A percentile compares a stretch with the other conserved stretches of the same genome.
These are phyloP conservation scores for Phyllosticta citribraziliensis DNA, from an alignment of 2,329 filamentous ascomycete species.

Conservation along the genomic window DNA sequence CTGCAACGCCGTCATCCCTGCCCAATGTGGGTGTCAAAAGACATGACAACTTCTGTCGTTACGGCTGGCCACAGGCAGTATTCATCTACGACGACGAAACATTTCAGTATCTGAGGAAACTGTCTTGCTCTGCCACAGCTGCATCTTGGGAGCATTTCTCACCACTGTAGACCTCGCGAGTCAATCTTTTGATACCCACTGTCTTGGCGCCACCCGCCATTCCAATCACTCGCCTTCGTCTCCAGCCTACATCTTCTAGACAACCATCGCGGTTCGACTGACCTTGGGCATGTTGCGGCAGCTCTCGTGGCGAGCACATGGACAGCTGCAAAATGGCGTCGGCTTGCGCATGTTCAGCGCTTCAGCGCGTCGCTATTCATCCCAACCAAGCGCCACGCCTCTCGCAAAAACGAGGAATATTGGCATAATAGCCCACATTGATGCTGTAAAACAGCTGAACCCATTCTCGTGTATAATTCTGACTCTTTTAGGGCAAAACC, in stretches of 20 bases:
- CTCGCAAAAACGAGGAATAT: constrained; percentile 65
- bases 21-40: background rate
- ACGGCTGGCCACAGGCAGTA: no score
- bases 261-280: background rate
- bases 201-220: background rate
- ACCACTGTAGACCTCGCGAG: no score
- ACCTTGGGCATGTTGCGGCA: background rate
- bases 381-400: constrained; percentile 13
- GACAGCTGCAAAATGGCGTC: constrained; percentile 2
- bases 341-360: background rate
- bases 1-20: background rate
- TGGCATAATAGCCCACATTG: constrained; percentile 96
- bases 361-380: background rate
- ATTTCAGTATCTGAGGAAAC: no score
- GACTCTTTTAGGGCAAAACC: constrained; percentile 62
- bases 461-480: background rate
- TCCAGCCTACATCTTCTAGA: background rate
- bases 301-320: constrained; percentile 4
- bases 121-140: no score
- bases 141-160: no score
- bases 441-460: constrained; percentile 54
- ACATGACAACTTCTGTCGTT: no score
- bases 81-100: no score
- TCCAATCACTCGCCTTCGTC: background rate
- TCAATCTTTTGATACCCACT: no score